Conservation (phyloP, 78 protist genomes). For the Cavenderia fasciculata region DNA sequence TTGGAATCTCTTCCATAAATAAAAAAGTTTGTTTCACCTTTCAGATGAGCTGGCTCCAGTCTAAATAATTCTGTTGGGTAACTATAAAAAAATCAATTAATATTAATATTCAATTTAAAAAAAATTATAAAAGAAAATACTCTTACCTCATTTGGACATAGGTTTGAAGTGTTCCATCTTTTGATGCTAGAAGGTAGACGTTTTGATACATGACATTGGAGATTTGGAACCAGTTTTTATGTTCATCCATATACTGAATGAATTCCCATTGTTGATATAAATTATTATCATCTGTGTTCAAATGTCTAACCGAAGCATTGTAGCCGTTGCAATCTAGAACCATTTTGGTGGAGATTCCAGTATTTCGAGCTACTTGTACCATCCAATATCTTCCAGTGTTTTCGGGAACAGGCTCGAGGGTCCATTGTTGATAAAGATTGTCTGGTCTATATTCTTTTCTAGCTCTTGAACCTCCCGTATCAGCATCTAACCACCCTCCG, state of each 20-base stretch:
- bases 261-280: neutral
- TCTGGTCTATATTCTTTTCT: neutral
- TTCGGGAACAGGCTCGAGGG: neutral
- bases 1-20: too few relatives aligned
- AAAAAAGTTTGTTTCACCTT: neutral
- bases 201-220: neutral
- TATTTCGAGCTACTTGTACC: neutral
- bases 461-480: neutral
- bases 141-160: neutral
- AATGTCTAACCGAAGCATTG: neutral
- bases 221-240: neutral
- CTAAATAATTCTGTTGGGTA: too few relatives aligned
- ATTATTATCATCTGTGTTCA: neutral
- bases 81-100: too few relatives aligned
- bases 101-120: too few relatives aligned
- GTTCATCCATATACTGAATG: neutral
- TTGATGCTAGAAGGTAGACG: neutral
- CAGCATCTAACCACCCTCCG: neutral
- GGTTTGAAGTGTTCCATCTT: neutral
- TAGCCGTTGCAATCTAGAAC: neutral
- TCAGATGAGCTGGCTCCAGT: neutral
- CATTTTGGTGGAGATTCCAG: too few relatives aligned
- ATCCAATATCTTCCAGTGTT: neutral
- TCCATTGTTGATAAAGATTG: neutral
- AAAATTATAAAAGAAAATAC: too few relatives aligned